These are phyloP conservation scores for Carallia pectinifolia DNA, from an alignment of 345 rosid species.

Conservation along the genomic window DNA sequence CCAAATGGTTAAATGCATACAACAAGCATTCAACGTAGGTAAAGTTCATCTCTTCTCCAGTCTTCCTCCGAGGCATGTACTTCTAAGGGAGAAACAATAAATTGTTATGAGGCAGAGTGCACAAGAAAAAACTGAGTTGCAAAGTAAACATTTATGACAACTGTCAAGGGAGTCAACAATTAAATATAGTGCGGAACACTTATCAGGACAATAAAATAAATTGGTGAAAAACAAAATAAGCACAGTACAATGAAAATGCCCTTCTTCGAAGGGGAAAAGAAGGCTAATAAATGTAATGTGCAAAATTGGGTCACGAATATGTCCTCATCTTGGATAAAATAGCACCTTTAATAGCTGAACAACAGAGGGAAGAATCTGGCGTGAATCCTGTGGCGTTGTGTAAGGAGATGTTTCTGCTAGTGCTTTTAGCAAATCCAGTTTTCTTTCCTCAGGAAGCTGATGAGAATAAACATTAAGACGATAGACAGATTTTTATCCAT, in stretches of 20 bases:
- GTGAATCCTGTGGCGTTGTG: constrained; percentile 87
- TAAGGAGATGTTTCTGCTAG: constrained; percentile 91
- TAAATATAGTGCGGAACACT: too few relatives aligned
- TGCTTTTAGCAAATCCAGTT: constrained; percentile 93
- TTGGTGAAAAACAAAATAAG: too few relatives aligned
- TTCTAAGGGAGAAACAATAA: constrained; percentile 40
- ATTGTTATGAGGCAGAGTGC: background rate
- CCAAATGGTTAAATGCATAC: constrained; percentile 83
- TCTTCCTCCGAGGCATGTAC: constrained; percentile 90
- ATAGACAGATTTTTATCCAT: background rate
- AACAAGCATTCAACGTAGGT: constrained; percentile 92
- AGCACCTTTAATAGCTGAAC: constrained; percentile 88
- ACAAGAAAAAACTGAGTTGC: background rate
- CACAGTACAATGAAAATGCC: too few relatives aligned
- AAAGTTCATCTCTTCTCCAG: constrained; percentile 94
- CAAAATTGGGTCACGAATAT: too few relatives aligned
- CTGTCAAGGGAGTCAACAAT: background rate
- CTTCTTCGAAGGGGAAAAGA: too few relatives aligned
- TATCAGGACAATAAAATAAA: too few relatives aligned
- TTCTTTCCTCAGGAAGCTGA: constrained; percentile 96
- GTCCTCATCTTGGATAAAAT: background rate
- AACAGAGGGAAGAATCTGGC: constrained; percentile 87
- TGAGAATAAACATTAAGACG: constrained; percentile 11
- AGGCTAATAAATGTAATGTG: too few relatives aligned
- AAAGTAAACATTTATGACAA: background rate